Evolutionary conservation across 345 rosid genomes (phyloP), one percentile per base, ranked within the genome.

Genomic region (Punica granatum): DNA sequence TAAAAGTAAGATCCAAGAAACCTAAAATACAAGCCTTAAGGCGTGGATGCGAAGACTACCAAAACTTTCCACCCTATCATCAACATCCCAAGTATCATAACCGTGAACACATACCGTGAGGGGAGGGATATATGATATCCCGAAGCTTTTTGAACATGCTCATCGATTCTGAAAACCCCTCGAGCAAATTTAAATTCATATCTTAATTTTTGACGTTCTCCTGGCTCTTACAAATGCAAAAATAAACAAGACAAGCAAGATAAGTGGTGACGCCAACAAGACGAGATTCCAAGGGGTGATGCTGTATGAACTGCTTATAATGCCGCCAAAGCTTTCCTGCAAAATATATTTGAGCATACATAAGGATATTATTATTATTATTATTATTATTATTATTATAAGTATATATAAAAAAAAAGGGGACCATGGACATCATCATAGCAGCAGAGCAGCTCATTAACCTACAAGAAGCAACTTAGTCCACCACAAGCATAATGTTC

Each of bases 131-230:
- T n/a, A n/a, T n/a, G n/a, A n/a, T n/a, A 37, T 37, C 41, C 41
- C 6, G 11, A 11, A 37, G 41, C 41, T 11, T 11, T 37, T 37
- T 37, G 6, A 37, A 37, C 5, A 36, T n/a, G n/a, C n/a, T n/a
- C n/a, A n/a, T n/a, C n/a, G n/a, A n/a, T n/a, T n/a, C 30, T 16
- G 6, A 23, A 15, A 42, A 37, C 31, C 33, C 62, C 21, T 23
- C 32, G 21, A 25, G 14, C 30, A n/a, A 26, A 34, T 37, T 54
- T 48, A 68, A 10, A 67, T 72, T 42, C 67, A 89, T 78, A 90
- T 80, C 82, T 92, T 90, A 70, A 88, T 74, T 82, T 88, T 90
- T 10, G 79, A 84, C 80, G 73, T 85, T 82, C 81, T 84, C 77
- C 93, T 82, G 74, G 86, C 82, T 69, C 80, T 90, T 84, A 87